Conservation (phyloP, 163 green algal genomes). For the Scenedesmus sp. region DNA sequence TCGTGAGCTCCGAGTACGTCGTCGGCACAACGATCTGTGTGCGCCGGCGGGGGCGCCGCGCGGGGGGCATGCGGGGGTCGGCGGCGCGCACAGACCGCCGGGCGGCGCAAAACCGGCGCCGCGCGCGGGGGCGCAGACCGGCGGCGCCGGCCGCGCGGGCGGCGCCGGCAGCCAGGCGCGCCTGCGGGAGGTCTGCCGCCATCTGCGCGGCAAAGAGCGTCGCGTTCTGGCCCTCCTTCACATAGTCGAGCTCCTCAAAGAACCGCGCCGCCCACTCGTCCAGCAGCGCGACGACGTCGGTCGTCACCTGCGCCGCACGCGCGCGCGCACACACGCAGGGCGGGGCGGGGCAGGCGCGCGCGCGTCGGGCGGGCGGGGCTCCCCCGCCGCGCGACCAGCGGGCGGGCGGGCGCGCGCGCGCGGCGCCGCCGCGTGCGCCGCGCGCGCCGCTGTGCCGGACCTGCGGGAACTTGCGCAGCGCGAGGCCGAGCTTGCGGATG, state of each 20-base stretch:
- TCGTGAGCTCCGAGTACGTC: constrained; percentile 92
- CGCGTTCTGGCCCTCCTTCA: constrained; percentile 89
- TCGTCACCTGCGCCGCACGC: constrained; percentile 65
- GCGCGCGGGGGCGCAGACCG: too few relatives aligned
- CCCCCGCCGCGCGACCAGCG: too few relatives aligned
- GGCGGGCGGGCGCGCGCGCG: too few relatives aligned
- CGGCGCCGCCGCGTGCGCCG: too few relatives aligned
- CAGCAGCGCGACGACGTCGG: constrained; percentile 94
- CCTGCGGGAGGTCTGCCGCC: constrained; percentile 90
- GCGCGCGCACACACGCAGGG: too few relatives aligned
- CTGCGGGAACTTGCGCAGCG: constrained; percentile 67
- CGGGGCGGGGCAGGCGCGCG: too few relatives aligned
- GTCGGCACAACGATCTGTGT: constrained; percentile 91
- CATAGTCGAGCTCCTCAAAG: constrained; percentile 98
- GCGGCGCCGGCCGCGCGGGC: too few relatives aligned
- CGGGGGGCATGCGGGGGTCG: too few relatives aligned
- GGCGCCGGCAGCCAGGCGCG: constrained; percentile 20
- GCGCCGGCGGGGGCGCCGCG: too few relatives aligned
- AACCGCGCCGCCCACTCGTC: constrained; percentile 98
- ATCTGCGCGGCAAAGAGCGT: constrained; percentile 90
- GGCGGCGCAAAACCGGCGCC: too few relatives aligned
- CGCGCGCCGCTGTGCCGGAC: background rate
- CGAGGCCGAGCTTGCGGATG: constrained; percentile 77
- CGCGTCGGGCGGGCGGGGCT: too few relatives aligned
- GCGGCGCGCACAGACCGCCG: too few relatives aligned